phyloP scores from a whole-genome alignment of 257 asterid genomes.

The Solanum commersonii region DNA sequence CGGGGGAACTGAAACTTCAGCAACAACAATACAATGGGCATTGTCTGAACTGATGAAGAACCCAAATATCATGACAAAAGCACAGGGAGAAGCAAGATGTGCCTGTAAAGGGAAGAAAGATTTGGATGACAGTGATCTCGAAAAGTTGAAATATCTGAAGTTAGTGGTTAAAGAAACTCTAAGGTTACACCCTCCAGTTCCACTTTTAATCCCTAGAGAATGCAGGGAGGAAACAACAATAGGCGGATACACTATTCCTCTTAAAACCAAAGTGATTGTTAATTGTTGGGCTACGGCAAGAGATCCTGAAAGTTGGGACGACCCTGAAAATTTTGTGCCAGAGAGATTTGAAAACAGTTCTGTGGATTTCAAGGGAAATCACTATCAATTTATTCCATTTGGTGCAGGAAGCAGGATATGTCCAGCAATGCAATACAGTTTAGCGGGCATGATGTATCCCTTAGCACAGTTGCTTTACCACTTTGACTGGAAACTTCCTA shows the following conservation, averaged over 20 bases:
- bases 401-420: constrained; percentile 13
- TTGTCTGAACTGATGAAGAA: constrained; percentile 10
- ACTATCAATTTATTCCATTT: constrained; percentile 4
- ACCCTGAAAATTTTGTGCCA: constrained; percentile 1
- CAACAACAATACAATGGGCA: constrained; percentile 3
- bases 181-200: constrained; percentile 4
- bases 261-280: not conserved
- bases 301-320: constrained; percentile 8
- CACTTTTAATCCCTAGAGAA: constrained; percentile 3
- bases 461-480: constrained; percentile 2
- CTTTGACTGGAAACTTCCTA: constrained; percentile 6
- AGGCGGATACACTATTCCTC: not conserved
- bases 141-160: not conserved
- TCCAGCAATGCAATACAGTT: not conserved
- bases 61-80: not conserved
- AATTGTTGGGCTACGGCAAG: constrained; percentile 10
- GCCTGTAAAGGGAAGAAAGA: not conserved
- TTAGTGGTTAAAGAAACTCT: constrained; percentile 5
- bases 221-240: not conserved
- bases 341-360: constrained; percentile 10
- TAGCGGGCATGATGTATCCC: not conserved
- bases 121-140: not conserved
- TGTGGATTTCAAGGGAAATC: not conserved
- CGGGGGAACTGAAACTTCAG: constrained; percentile 2
- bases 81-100: not conserved